Percentiles rank a stretch among this genome's conserved stretches.
These are phyloP conservation scores for Talaromyces sp. DNA, from an alignment of 2,329 filamentous ascomycete genomes.

Conservation along the genomic window DNA sequence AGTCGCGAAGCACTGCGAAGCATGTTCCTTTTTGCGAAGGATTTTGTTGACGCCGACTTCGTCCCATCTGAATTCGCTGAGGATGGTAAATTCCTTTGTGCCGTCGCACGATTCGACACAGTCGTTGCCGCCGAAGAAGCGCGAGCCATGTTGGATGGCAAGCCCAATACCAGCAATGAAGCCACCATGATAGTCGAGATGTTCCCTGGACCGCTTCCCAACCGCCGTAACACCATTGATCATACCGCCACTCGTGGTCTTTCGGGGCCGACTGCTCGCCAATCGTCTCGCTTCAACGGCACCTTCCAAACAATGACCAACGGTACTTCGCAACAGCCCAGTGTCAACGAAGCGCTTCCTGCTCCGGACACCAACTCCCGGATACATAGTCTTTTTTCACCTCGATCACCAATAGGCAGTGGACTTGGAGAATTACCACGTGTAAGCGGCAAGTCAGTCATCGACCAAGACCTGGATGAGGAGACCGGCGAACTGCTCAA, in stretches of 20 bases:
- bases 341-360: conserved; percentile 54
- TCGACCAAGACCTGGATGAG: conserved; percentile 63
- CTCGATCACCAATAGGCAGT: conserved; percentile 59
- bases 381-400: conserved; percentile 59
- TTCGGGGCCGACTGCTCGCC: conserved; percentile 43
- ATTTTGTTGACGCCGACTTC: conserved; percentile 60
- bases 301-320: conserved; percentile 58
- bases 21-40: conserved; percentile 65
- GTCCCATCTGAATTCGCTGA: conserved; percentile 55
- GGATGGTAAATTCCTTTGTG: conserved; percentile 57
- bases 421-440: conserved; percentile 53
- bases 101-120: conserved; percentile 59
- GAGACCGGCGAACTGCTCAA: conserved; percentile 63
- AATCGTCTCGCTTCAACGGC: conserved; percentile 60
- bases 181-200: conserved; percentile 59
- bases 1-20: conserved; percentile 59
- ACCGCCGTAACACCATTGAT: conserved; percentile 56
- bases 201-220: conserved; percentile 44
- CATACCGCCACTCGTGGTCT: conserved; percentile 38
- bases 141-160: conserved; percentile 59
- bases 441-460: conserved; percentile 61
- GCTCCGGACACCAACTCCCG: conserved; percentile 50
- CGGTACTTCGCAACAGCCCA: conserved; percentile 43
- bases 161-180: conserved; percentile 60
- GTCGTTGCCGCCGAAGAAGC: conserved; percentile 60